Base-by-base conservation (phyloP, 495 filamentous ascomycete species). In the Aspergillus asperescens region DNA sequence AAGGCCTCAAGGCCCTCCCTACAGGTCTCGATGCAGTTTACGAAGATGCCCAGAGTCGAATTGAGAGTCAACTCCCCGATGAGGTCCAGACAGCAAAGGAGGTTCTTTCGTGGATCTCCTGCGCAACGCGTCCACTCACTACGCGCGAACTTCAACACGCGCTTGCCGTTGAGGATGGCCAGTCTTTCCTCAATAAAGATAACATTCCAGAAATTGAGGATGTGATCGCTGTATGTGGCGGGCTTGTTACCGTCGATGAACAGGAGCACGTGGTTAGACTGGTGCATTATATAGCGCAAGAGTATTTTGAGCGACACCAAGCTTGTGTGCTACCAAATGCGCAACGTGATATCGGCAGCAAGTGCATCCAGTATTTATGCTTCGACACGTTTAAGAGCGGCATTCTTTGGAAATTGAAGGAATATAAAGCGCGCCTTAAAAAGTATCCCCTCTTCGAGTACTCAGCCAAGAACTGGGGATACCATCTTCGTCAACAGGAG, bases 11-110 rank as follows among this genome's bases (percentile, higher is more conserved):
- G 12, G 23, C 13, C 1, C 20, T 56, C 2, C 47, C 54, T 0
- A 46, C 4, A 4, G 46, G 54, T 4, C 25, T 31, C 3, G 27
- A 25, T 25, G 46, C 48, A 27, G 54, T 48, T 22, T 56, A 56
- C 18, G 20, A 35, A 0, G 29, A 56, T 10, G 54, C 46, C n/a
- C 32, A 28, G 54, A 40, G 16, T 9, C n/a, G 54, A 18, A 51
- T 56, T 9, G 15, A 45, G 10, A 23, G 18, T 4, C 54, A 56
- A 28, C 8, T 24, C 5, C 22, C 22, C 0, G 48, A 29, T 19
- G 22, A 40, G 29, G 22, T n/a, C 0, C 16, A 40, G 16, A 27
- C 20, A 12, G 48, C 48, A 2, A 50, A 39, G 23, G 25, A 28
- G 4, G 37, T 50, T 7, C 35, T 50, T 12, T 24, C 35, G 4